A percentile compares a stretch with the other conserved stretches of the same genome.
phyloP scores from a whole-genome alignment of 768 basidiomycete genomes.

The Lactarius hatsudake region DNA sequence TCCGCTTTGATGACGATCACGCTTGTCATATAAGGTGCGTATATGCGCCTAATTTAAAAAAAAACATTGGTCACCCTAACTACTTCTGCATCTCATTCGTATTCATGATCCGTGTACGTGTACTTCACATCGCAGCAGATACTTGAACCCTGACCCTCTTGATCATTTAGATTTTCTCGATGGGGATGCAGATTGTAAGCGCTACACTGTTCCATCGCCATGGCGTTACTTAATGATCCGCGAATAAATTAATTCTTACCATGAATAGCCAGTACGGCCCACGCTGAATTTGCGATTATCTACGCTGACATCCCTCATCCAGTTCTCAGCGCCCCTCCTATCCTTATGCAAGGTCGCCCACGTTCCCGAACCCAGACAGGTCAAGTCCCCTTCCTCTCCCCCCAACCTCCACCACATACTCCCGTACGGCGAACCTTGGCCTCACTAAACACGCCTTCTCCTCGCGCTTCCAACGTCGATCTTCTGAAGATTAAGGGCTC shows the following conservation, averaged over 20 bases:
- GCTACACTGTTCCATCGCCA: slow-evolving; percentile 30
- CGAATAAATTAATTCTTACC: slow-evolving; percentile 27
- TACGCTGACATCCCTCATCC: slow-evolving; percentile 6
- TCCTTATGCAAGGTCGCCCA: slow-evolving; percentile 29
- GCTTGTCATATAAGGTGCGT: slow-evolving; percentile 32
- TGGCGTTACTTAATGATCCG: slow-evolving; percentile 39
- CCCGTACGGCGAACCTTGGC: slow-evolving; percentile 39
- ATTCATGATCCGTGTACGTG: slow-evolving; percentile 15
- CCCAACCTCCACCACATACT: slow-evolving; percentile 32
- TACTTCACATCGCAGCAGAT: not conserved
- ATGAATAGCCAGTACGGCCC: slow-evolving; percentile 19
- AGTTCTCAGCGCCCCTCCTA: slow-evolving; percentile 28
- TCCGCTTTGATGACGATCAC: slow-evolving; percentile 36
- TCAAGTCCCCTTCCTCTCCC: slow-evolving; percentile 32
- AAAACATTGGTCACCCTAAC: slow-evolving; percentile 1
- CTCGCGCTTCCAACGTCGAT: slow-evolving; percentile 50
- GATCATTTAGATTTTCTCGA: slow-evolving; percentile 6
- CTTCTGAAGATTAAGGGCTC: slow-evolving; percentile 67
- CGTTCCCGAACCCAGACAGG: slow-evolving; percentile 32
- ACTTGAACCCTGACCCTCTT: slow-evolving; percentile 2
- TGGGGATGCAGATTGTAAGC: slow-evolving; percentile 23
- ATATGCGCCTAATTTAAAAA: slow-evolving; percentile 36
- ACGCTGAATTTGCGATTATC: not conserved
- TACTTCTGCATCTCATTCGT: not conserved
- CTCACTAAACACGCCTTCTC: slow-evolving; percentile 61